phyloP scores from a whole-genome alignment of 169 alveolate species.

The Plasmodium blacklocki region DNA sequence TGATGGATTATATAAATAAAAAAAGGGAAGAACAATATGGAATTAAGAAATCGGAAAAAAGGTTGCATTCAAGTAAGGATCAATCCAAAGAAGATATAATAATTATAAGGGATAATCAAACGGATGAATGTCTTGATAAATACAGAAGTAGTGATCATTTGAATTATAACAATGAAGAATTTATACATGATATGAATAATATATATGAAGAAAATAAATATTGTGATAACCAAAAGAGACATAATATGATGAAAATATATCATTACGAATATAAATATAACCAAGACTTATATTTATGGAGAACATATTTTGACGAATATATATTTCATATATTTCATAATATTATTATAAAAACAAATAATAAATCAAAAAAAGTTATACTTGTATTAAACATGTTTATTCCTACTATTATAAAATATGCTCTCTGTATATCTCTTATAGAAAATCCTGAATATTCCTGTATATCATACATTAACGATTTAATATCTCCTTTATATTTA shows the following conservation, averaged over 20 bases:
- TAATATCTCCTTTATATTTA: constrained; percentile 61
- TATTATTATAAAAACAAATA: constrained; percentile 21
- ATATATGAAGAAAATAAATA: neutral
- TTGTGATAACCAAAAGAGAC: neutral
- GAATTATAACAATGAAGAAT: neutral
- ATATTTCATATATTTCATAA: constrained; percentile 43
- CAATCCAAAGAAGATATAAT: neutral
- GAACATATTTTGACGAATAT: constrained; percentile 56
- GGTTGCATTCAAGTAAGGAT: neutral
- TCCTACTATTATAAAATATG: constrained; percentile 65
- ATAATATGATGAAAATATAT: constrained; percentile 26
- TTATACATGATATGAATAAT: neutral
- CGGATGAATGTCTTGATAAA: neutral
- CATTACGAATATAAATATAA: constrained; percentile 70
- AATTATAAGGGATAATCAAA: neutral
- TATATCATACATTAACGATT: constrained; percentile 60
- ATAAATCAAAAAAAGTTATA: constrained; percentile 59
- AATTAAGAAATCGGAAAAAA: neutral
- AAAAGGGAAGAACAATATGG: neutral
- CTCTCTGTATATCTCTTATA: constrained; percentile 65
- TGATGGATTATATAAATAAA: constrained; percentile 15
- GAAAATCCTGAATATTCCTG: constrained; percentile 49
- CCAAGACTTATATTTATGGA: constrained; percentile 57
- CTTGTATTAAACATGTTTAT: constrained; percentile 67
- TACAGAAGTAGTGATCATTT: neutral